Base-by-base conservation (phyloP, 2,329 filamentous ascomycete genomes). In the Amesomyces nigricolor region DNA sequence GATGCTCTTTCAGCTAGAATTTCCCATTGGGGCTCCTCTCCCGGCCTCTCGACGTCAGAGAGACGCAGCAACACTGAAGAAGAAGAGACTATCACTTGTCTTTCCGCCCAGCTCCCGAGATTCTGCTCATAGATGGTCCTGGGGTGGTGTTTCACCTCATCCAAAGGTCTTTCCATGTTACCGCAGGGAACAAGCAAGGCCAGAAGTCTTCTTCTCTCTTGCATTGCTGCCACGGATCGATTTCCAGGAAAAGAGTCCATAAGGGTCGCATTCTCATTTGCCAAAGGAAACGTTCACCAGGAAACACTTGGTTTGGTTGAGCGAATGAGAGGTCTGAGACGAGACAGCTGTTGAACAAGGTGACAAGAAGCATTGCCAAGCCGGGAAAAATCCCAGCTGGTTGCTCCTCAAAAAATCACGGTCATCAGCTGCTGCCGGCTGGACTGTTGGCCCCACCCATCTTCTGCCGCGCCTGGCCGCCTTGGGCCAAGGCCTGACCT, bases 381-480 rank as follows among this genome's bases (percentile, higher is more conserved):
- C 47, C 22, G 19, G 29, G 14, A 16, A 10, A 19, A n/a, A 19
- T 7, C 14, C 17, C 38, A 19, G 45, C 51, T 32, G 42, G 14
- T n/a, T 35, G 44, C 22, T 4, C 37, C 44, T 42, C 43, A 2
- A 13, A 7, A 10, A 8, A 6, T 2, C 14, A 14, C 1, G 17
- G 2, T 7, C 5, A 29, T 26, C 53, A 40, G 40, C 40, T 55
- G 47, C 13, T 22, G 22, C 2, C 53, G 32, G 40, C 40, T 50
- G 46, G 22, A 19, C 11, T 9, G 13, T 5, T 14, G 13, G 17
- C 13, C 38, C 16, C 22, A 46, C 22, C n/a, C 5, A 13, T 19
- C 51, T 59, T 59, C 52, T 59, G 58, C 58, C 58, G 40, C 30
- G 11, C 47, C 46, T 38, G 37, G 37, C 58, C 58, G 58, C 58